phyloP scores from a whole-genome alignment of 257 asterid genomes.

The Petunia secreta region DNA sequence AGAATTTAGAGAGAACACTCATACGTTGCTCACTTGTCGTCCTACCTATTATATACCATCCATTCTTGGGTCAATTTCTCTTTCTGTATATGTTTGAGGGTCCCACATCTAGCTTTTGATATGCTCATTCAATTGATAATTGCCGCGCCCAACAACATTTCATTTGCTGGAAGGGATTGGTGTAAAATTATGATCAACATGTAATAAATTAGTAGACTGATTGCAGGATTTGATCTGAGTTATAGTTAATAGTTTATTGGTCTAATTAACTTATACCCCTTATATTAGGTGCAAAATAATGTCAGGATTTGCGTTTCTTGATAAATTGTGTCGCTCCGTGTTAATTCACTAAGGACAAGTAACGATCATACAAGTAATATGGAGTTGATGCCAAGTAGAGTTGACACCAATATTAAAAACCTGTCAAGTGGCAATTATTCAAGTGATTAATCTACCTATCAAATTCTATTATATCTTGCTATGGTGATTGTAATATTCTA shows the following conservation, averaged over 20 bases:
- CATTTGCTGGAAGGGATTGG: constrained; percentile 2
- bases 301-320: constrained; percentile 6
- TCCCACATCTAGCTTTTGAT: not conserved
- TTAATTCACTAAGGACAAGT: constrained; percentile 6
- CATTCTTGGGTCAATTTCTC: not conserved
- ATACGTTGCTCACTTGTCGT: not conserved
- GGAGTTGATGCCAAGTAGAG: not conserved
- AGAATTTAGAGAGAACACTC: not conserved
- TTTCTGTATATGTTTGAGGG: not conserved
- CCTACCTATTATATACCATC: not conserved
- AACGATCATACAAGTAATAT: constrained; percentile 21
- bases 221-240: not conserved
- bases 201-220: not conserved
- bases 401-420: not conserved
- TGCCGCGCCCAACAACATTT: constrained; percentile 1
- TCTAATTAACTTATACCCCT: not conserved
- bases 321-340: not conserved
- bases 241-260: constrained; percentile 21
- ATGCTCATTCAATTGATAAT: not conserved
- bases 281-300: not conserved
- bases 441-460: not conserved
- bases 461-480: not conserved
- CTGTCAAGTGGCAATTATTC: not conserved
- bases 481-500: constrained; percentile 5
- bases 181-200: not conserved